These are phyloP conservation scores for Yarrowia porcina DNA, from an alignment of 805 yeast genomes.

Conservation along the genomic window DNA sequence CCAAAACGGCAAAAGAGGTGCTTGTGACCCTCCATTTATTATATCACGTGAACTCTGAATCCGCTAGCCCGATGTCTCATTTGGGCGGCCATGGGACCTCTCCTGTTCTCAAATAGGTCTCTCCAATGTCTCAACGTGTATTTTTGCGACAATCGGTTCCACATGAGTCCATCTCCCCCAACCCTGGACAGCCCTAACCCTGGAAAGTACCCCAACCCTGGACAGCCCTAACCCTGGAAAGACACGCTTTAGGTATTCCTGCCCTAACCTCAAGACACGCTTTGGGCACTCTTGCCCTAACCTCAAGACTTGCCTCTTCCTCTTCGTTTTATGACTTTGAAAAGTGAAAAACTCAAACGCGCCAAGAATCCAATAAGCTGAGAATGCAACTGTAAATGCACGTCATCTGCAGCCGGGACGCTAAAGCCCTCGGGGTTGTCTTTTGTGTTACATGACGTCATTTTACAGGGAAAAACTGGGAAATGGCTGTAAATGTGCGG, in stretches of 20 bases:
- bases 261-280: too few relatives aligned
- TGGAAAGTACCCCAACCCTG: too few relatives aligned
- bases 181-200: too few relatives aligned
- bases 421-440: background rate
- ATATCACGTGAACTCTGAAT: background rate
- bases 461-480: background rate
- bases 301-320: background rate
- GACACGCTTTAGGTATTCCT: background rate
- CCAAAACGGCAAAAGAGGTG: background rate
- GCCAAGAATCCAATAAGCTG: conserved; percentile 17
- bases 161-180: background rate
- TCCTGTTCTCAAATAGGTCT: background rate
- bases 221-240: too few relatives aligned
- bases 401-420: conserved; percentile 6
- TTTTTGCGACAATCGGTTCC: background rate
- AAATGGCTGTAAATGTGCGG: background rate
- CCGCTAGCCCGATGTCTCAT: background rate
- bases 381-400: conserved; percentile 19
- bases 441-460: conserved; percentile 9
- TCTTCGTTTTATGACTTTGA: background rate
- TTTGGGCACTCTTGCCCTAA: background rate
- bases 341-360: conserved; percentile 11
- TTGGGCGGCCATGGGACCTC: background rate
- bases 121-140: background rate
- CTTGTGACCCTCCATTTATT: background rate